Evolutionary conservation across 805 yeast species (phyloP).

Genomic region (Clavispora santaluciae): DNA sequence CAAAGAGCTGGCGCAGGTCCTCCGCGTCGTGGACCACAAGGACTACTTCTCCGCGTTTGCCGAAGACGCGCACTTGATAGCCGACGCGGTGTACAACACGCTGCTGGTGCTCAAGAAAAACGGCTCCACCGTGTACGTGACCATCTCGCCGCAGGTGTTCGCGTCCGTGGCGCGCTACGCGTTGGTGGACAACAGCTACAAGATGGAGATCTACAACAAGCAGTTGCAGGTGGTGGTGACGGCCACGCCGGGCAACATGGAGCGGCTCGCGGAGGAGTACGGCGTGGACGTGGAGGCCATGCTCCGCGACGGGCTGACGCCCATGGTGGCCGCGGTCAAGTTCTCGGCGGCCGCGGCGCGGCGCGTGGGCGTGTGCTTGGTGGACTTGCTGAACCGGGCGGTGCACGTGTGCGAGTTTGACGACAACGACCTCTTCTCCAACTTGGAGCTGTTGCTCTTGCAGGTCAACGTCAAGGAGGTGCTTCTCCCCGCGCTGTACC

Average conservation of each 20-base stretch:
- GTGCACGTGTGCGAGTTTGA: slow-evolving; percentile 74
- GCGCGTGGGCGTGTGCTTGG: slow-evolving; percentile 71
- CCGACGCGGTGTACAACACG: slow-evolving; percentile 81
- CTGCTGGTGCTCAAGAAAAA: slow-evolving; percentile 68
- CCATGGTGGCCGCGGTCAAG: slow-evolving; percentile 38
- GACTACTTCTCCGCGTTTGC: slow-evolving; percentile 75
- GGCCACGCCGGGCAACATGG: slow-evolving; percentile 91
- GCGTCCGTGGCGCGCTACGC: slow-evolving; percentile 60
- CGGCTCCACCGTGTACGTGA: slow-evolving; percentile 55
- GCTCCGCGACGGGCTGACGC: slow-evolving; percentile 41
- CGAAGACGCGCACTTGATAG: slow-evolving; percentile 76
- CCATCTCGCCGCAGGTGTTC: slow-evolving; percentile 73
- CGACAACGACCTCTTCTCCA: slow-evolving; percentile 85
- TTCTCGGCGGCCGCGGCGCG: slow-evolving; percentile 33
- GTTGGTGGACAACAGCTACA: slow-evolving; percentile 64
- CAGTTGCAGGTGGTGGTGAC: slow-evolving; percentile 51
- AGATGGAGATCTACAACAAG: slow-evolving; percentile 75
- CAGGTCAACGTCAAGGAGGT: slow-evolving; percentile 90
- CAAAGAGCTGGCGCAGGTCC: slow-evolving; percentile 40
- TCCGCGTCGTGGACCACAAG: slow-evolving; percentile 73
- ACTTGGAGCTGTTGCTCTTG: slow-evolving; percentile 77
- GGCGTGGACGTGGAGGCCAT: slow-evolving; percentile 55
- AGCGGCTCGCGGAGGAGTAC: slow-evolving; percentile 37
- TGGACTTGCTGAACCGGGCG: slow-evolving; percentile 63
- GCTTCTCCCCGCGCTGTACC: slow-evolving; percentile 47